Conservation (phyloP, 1,139 yeast species). For the Kluyveromyces sp. region DNA sequence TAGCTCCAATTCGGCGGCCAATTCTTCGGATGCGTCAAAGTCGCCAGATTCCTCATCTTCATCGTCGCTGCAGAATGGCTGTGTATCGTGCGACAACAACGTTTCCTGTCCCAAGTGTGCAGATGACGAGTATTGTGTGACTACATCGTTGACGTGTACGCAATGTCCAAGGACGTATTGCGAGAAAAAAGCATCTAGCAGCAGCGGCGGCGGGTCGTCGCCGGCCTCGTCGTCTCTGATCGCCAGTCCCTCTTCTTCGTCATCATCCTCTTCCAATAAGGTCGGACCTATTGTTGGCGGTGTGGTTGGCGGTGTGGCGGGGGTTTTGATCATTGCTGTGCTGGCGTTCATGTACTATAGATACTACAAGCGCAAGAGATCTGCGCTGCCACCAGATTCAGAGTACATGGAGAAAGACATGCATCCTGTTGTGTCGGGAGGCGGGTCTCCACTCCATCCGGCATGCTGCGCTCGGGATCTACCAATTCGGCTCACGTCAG, state of each 20-base stretch:
- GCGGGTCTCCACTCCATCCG: not conserved
- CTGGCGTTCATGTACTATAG: slow-evolving; percentile 32
- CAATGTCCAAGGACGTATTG: slow-evolving; percentile 55
- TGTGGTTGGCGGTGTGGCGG: slow-evolving; percentile 45
- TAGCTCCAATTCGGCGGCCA: too few relatives aligned
- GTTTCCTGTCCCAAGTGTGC: slow-evolving; percentile 48
- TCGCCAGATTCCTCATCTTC: too few relatives aligned
- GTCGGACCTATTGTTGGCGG: slow-evolving; percentile 66
- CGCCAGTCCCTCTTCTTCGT: not conserved
- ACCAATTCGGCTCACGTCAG: slow-evolving; percentile 9
- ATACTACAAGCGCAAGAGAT: slow-evolving; percentile 21
- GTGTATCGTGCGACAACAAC: slow-evolving; percentile 43
- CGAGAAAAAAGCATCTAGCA: slow-evolving; percentile 20
- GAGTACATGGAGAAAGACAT: slow-evolving; percentile 3
- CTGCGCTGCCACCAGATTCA: slow-evolving; percentile 1
- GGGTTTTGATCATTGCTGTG: slow-evolving; percentile 34
- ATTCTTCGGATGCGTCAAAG: too few relatives aligned
- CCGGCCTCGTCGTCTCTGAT: slow-evolving; percentile 3
- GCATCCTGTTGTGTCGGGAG: not conserved
- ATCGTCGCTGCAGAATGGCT: slow-evolving; percentile 24
- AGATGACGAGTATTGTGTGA: slow-evolving; percentile 43
- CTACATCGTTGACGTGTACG: slow-evolving; percentile 47
- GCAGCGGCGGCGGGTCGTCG: slow-evolving; percentile 13
- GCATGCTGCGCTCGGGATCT: not conserved
- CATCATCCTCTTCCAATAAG: slow-evolving; percentile 3